Percentiles rank a stretch among this genome's conserved stretches.
These are phyloP conservation scores for Meripilus lineatus DNA, from an alignment of 1,284 basidiomycete genomes.

Conservation along the genomic window DNA sequence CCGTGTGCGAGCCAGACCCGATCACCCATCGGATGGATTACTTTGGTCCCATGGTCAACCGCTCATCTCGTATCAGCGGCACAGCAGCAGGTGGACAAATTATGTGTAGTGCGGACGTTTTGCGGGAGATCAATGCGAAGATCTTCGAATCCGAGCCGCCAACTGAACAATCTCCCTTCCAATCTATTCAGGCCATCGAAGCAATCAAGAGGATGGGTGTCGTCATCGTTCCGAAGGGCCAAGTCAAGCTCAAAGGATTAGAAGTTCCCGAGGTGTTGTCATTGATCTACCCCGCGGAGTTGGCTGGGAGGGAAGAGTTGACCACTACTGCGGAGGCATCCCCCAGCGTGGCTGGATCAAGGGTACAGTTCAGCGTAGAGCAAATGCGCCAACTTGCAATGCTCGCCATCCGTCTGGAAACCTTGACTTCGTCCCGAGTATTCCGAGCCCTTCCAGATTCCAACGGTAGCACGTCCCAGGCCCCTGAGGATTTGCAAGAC, in stretches of 20 bases:
- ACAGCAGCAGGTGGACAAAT: slow-evolving; percentile 93
- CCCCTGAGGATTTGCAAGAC: slow-evolving; percentile 26
- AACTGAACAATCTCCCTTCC: slow-evolving; percentile 53
- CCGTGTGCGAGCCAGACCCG: slow-evolving; percentile 91
- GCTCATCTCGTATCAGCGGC: slow-evolving; percentile 82
- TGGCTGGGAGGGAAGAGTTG: slow-evolving; percentile 72
- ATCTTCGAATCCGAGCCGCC: slow-evolving; percentile 51
- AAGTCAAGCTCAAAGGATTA: slow-evolving; percentile 91
- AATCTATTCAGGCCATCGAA: slow-evolving; percentile 57
- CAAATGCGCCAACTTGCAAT: slow-evolving; percentile 77
- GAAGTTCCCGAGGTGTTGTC: slow-evolving; percentile 88
- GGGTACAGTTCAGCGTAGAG: slow-evolving; percentile 67
- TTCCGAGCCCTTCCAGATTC: slow-evolving; percentile 47
- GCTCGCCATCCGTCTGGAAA: slow-evolving; percentile 82
- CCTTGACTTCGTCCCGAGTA: slow-evolving; percentile 64
- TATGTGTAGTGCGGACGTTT: slow-evolving; percentile 87
- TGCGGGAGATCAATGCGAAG: slow-evolving; percentile 75
- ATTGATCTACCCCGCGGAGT: slow-evolving; percentile 75
- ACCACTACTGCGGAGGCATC: slow-evolving; percentile 18
- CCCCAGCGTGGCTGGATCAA: slow-evolving; percentile 43
- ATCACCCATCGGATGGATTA: slow-evolving; percentile 98
- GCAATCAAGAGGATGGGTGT: slow-evolving; percentile 75
- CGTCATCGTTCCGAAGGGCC: slow-evolving; percentile 76
- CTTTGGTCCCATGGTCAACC: slow-evolving; percentile 92
- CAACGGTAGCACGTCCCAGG: slow-evolving; percentile 42